These are phyloP conservation scores for Cunninghamia lanceolata DNA, from an alignment of 75 land plant species.

Conservation along the genomic window DNA sequence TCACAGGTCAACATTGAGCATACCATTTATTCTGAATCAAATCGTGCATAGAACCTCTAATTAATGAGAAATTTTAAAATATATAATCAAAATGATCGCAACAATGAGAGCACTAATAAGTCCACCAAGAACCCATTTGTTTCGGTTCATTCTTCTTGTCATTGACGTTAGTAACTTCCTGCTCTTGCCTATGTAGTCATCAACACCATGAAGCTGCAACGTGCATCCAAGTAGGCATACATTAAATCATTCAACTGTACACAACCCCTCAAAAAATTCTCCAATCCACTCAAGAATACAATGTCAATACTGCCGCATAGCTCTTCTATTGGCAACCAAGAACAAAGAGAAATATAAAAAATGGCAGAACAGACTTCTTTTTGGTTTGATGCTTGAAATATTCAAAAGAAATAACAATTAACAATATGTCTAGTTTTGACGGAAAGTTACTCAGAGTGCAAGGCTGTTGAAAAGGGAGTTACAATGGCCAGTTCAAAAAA, in stretches of 20 bases:
- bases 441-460: too few species aligned
- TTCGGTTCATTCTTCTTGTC: slow-evolving; percentile 60
- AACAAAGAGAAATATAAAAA: not conserved
- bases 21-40: not conserved
- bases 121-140: slow-evolving; percentile 66
- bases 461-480: not conserved
- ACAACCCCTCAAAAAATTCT: not conserved
- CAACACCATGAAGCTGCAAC: slow-evolving; percentile 73
- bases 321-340: not conserved
- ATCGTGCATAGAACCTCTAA: not conserved
- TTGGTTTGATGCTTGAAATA: not conserved
- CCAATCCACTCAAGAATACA: not conserved
- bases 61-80: slow-evolving; percentile 35
- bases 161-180: slow-evolving; percentile 54
- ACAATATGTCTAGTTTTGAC: too few species aligned
- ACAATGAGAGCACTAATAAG: slow-evolving; percentile 49
- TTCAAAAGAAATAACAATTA: not conserved
- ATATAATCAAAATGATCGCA: slow-evolving; percentile 46
- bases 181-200: slow-evolving; percentile 70
- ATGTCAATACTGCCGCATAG: not conserved
- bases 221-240: not conserved
- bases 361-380: too few species aligned
- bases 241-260: not conserved
- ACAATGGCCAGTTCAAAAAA: too few species aligned
- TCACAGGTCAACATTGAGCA: not conserved